Percentiles rank a stretch among this genome's conserved stretches.
Conservation (phyloP, 2,329 filamentous ascomycete genomes). For the Myriosclerotinia curreyana region DNA sequence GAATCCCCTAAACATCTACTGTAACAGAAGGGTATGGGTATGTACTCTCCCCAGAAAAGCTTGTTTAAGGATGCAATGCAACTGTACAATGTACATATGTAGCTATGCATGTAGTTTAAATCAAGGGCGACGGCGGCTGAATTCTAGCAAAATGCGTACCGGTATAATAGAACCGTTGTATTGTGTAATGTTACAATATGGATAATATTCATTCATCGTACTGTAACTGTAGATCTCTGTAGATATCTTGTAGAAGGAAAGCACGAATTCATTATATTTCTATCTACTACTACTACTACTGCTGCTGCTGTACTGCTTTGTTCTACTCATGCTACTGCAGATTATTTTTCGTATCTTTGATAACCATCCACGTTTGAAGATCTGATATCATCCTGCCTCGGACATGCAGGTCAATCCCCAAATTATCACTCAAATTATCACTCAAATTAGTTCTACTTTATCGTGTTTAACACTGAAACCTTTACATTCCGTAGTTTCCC, state of each 20-base stretch:
- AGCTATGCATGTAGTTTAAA: neutral
- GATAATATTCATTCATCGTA: neutral
- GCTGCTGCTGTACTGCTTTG: neutral
- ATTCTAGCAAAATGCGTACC: neutral
- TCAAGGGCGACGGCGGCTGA: neutral
- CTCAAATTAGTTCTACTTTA: neutral
- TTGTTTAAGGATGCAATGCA: slow-evolving; percentile 14
- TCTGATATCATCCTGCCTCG: slow-evolving; percentile 10
- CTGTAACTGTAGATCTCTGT: neutral
- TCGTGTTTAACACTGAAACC: slow-evolving; percentile 12
- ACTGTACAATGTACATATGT: neutral
- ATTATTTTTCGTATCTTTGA: neutral
- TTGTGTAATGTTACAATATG: neutral
- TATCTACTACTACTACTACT: no score
- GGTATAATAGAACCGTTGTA: neutral
- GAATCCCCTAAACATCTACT: neutral
- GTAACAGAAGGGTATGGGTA: neutral
- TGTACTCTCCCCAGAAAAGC: slow-evolving; percentile 6
- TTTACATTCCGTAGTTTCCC: slow-evolving; percentile 19
- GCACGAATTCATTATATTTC: neutral
- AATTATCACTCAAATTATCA: neutral
- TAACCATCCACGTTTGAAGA: neutral
- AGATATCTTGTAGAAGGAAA: neutral
- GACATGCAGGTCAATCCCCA: slow-evolving; percentile 6
- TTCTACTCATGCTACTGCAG: neutral